Evolutionary conservation across 352 stramenopile genomes (phyloP), one percentile per base, ranked within the genome.

Genomic region (Phytophthora nicotianae): DNA sequence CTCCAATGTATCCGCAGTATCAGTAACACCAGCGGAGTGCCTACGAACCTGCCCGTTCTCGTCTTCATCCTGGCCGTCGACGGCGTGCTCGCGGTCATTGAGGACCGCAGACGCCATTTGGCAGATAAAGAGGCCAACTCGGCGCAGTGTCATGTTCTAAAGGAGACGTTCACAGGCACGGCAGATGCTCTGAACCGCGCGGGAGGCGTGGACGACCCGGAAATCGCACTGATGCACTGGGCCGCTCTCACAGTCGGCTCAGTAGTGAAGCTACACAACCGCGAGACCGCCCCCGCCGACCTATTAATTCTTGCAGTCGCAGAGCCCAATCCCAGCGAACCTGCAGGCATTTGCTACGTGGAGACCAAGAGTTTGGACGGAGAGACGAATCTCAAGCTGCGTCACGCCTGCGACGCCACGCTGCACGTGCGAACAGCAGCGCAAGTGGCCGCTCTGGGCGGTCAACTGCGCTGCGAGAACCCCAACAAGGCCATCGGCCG

Each of bases 301-400:
- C 35, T 98, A 42, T 50, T 97, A 3, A 88, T 97, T 35, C 70
- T 98, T 19, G 68, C 74, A 0, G 84, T 92, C 4, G 70, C 82
- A 8, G 88, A 97, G 62, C 67, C 79, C 1, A 78, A 93, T 17
- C 70, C 80, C 3, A 73, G 55, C 11, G 67, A 86, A 37, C 81
- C 89, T 0, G 83, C 77, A 4, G 85, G 87, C 21, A 89, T 93
- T 24, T 92, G 83, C 68, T 96, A 94, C 58, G 85, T 96, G 7
- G 86, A 97, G 70, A 97, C 90, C 46, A 91, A 90, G 55, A 92
- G 77, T 49, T 66, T 97, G 7, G 90, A 97, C 52, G 90, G 90
- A 11, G 90, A 97, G 45, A 97, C 90, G 8, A 97, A 97, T 54
- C 68, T 97, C 33, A 97, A 97, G 67, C 63, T 95, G 29, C 84